These are phyloP conservation scores for Cunninghamia lanceolata DNA, from an alignment of 75 land plant genomes.

Conservation along the genomic window DNA sequence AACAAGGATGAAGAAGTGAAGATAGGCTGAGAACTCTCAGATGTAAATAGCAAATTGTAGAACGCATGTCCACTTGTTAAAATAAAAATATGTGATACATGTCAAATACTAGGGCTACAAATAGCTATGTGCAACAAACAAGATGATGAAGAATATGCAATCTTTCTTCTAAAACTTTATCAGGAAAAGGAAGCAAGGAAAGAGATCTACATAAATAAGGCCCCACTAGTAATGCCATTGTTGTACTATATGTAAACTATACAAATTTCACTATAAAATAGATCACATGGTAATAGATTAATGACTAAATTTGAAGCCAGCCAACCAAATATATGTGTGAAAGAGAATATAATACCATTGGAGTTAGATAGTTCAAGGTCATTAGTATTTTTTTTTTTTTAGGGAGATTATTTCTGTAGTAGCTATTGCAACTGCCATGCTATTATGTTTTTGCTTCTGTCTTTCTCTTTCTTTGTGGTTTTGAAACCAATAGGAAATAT, in stretches of 20 bases:
- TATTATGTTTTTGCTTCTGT: constrained; percentile 47
- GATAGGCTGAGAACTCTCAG: neutral
- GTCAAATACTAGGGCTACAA: neutral
- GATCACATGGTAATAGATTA: neutral
- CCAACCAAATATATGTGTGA: neutral
- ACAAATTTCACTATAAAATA: no score
- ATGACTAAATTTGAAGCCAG: neutral
- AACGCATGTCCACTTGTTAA: neutral
- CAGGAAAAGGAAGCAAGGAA: no score
- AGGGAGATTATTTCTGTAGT: neutral
- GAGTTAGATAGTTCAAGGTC: neutral
- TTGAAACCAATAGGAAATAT: constrained; percentile 84
- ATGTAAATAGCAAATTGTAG: constrained; percentile 1
- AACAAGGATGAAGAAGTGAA: neutral
- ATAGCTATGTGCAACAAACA: neutral
- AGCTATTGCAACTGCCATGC: constrained; percentile 12
- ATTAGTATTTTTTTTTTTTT: neutral
- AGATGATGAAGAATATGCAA: neutral
- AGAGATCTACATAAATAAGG: neutral
- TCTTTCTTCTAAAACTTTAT: neutral
- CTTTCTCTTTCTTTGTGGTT: constrained; percentile 71
- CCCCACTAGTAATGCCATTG: neutral
- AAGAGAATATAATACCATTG: neutral
- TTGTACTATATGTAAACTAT: no score
- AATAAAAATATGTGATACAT: neutral